Base-by-base conservation (phyloP, 768 basidiomycete genomes). In the Grammothele lineata region DNA sequence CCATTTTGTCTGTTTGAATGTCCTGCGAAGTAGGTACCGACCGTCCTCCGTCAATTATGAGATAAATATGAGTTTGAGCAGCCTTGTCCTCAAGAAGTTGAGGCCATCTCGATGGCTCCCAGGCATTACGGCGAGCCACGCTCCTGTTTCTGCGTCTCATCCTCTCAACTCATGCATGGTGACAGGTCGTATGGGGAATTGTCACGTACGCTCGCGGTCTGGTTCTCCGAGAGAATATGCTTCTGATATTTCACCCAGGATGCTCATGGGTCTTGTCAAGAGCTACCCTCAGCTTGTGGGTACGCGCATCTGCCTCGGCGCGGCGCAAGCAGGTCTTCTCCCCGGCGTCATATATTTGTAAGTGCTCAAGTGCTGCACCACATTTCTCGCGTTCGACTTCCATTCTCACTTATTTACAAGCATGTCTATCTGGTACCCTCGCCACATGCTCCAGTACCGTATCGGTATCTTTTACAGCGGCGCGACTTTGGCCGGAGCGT, bases 261-360 rank as follows among this genome's bases (percentile, higher is more conserved):
- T 73, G 8, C 51, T 76, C 34, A 85, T 82, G 81, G 81, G 83
- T 21, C 65, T 86, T 18, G 85, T 85, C 23, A 82, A 79, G 62
- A 85, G 83, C 21, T 85, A 81, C 56, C 74, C 74, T 7, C 76
- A 84, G 56, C 73, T 85, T 11, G 73, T 83, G 11, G 81, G 72
- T n/a, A 70, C 69, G 8, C 75, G 83, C 10, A 62, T 80, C 7
- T 76, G 73, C 48, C 74, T 87, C 0, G 85, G 85, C 5, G 58
- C 83, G 2, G 75, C 81, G 0, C 85, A 87, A 64, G 81, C 83
- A 3, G 83, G 85, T 9, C 59, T 86, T 8, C 87, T 83, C 62
- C 85, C 86, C 10, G 85, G 85, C 21, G 81, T 87, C 8, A 75
- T 77, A 0, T 89, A 85, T 66, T 87, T 83, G 85, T 85, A 45